Percentiles rank a stretch among this genome's conserved stretches.
phyloP scores from a whole-genome alignment of 148 eudicot genomes.

The Arctostaphylos glauca region DNA sequence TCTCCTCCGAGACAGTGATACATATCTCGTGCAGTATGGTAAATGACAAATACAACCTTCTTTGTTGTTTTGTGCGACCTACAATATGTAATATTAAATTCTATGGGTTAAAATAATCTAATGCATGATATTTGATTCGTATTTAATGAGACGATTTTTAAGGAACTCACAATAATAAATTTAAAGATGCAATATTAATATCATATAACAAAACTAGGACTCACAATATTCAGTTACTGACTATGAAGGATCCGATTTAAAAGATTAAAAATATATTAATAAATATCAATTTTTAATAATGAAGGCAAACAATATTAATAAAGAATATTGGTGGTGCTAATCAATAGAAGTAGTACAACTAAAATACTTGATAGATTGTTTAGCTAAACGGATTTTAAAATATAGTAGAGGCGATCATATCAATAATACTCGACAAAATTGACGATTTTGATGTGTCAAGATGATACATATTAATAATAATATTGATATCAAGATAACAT shows the following conservation, averaged over 20 bases:
- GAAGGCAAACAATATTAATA: background rate
- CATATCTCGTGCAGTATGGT: background rate
- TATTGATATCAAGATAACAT: no score
- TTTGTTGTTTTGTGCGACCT: background rate
- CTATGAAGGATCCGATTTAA: background rate
- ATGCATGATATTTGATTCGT: background rate
- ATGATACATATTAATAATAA: no score
- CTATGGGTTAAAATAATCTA: background rate
- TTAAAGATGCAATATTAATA: background rate
- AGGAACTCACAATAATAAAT: no score
- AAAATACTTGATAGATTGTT: no score
- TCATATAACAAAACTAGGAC: background rate
- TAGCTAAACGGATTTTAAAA: no score
- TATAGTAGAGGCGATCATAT: no score
- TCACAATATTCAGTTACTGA: background rate
- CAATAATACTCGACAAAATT: no score
- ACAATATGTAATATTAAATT: background rate
- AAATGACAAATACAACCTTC: background rate
- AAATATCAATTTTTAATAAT: background rate
- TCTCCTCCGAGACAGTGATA: background rate
- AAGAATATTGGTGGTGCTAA: background rate
- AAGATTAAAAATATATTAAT: background rate
- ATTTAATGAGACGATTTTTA: no score
- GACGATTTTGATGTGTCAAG: no score
- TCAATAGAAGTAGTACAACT: background rate